Percentiles rank a stretch among this genome's conserved stretches.
Evolutionary conservation across 2,329 filamentous ascomycete genomes (phyloP).

Genomic region (Cyphellophora attinorum): DNA sequence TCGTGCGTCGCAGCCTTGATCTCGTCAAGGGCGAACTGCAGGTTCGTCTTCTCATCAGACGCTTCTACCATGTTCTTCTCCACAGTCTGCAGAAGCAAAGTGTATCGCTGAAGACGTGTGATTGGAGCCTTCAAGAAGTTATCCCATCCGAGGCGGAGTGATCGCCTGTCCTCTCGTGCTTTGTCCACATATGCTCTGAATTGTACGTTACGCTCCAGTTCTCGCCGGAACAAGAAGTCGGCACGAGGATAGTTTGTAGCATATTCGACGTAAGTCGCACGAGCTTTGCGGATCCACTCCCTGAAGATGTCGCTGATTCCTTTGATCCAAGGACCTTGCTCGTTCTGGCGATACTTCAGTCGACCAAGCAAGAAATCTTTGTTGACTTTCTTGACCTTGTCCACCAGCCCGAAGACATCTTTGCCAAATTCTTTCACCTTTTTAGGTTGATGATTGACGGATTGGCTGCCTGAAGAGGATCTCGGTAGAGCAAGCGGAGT

Average conservation of each 20-base stretch:
- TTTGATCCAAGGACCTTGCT: constrained; percentile 87
- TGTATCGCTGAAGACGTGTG: constrained; percentile 83
- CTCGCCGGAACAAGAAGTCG: constrained; percentile 71
- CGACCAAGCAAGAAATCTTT: constrained; percentile 87
- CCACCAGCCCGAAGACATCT: constrained; percentile 83
- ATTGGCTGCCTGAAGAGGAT: constrained; percentile 62
- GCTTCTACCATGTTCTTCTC: constrained; percentile 78
- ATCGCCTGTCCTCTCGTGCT: constrained; percentile 66
- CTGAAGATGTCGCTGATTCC: constrained; percentile 96
- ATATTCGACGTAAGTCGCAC: constrained; percentile 81
- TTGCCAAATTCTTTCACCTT: constrained; percentile 69
- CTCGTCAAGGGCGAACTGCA: constrained; percentile 77
- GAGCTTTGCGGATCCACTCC: constrained; percentile 96
- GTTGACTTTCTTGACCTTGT: constrained; percentile 80
- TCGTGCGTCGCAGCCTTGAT: constrained; percentile 83
- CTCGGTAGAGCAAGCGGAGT: constrained; percentile 73
- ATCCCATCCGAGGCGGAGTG: constrained; percentile 80
- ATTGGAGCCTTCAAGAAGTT: constrained; percentile 91
- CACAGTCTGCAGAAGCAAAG: constrained; percentile 71
- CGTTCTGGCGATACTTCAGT: constrained; percentile 91
- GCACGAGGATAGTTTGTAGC: constrained; percentile 79
- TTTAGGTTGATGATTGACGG: constrained; percentile 73
- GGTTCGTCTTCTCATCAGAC: constrained; percentile 79
- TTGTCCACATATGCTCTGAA: constrained; percentile 81
- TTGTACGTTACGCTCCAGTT: constrained; percentile 72